A percentile compares a stretch with the other conserved stretches of the same genome.
Conservation (phyloP, 306 rosid genomes). For the Begonia fuchsioides region DNA sequence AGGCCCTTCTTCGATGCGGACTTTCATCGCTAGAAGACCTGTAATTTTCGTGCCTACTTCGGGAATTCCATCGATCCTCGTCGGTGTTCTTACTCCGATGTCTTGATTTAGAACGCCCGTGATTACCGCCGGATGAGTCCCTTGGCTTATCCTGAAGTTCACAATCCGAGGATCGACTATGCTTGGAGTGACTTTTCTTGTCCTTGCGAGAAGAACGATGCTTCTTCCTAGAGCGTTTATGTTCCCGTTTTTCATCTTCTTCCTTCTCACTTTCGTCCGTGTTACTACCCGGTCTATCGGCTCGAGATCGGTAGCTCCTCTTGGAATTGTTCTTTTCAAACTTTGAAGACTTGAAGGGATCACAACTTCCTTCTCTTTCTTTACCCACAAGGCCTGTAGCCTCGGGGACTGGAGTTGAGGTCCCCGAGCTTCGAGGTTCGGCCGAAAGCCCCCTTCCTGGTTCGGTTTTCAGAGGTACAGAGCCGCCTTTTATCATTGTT, state of each 20-base stretch:
- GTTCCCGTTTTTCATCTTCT: slow-evolving; percentile 17
- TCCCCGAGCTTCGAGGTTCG: slow-evolving; percentile 26
- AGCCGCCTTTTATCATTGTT: slow-evolving; percentile 54
- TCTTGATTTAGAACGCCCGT: no score
- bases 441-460: slow-evolving; percentile 27
- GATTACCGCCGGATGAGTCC: no score
- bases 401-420: no score
- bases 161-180: slow-evolving; percentile 9
- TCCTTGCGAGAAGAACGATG: slow-evolving; percentile 50
- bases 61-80: slow-evolving; percentile 19
- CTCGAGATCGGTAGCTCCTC: no score
- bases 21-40: slow-evolving; percentile 18
- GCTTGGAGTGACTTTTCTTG: slow-evolving; percentile 38
- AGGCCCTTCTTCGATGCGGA: slow-evolving; percentile 15
- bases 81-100: slow-evolving; percentile 1
- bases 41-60: slow-evolving; percentile 14
- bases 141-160: neutral
- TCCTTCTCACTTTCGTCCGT: neutral
- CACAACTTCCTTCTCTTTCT: slow-evolving; percentile 71
- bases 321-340: slow-evolving; percentile 12
- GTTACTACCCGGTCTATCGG: no score
- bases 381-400: slow-evolving; percentile 12
- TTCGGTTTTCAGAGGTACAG: slow-evolving; percentile 37
- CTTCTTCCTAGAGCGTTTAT: slow-evolving; percentile 40
- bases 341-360: slow-evolving; percentile 30